Conservation (phyloP, 129 eudicot genomes). For the Scalesia atractyloides region DNA sequence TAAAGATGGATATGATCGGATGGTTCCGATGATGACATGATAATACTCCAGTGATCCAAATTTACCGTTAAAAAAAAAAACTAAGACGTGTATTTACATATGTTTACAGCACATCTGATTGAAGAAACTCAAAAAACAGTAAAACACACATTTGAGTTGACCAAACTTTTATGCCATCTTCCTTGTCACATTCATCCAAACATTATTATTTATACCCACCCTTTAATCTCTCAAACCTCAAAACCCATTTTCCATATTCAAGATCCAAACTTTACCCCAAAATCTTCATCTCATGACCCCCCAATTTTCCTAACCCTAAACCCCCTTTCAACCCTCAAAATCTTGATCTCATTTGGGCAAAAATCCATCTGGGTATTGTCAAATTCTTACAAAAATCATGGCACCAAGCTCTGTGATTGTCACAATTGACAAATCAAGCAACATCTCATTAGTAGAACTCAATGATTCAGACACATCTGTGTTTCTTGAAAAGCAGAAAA, state of each 20-base stretch:
- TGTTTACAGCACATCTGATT: constrained; percentile 40
- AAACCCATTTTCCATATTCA: not conserved
- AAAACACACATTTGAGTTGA: constrained; percentile 27
- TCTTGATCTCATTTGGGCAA: constrained; percentile 12
- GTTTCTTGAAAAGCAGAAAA: constrained; percentile 60
- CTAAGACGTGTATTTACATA: constrained; percentile 37
- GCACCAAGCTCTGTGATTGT: constrained; percentile 59
- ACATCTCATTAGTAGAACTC: constrained; percentile 51
- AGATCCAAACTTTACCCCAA: constrained; percentile 36
- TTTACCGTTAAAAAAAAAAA: too few species aligned
- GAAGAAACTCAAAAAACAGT: not conserved
- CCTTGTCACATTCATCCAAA: constrained; percentile 25
- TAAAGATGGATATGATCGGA: too few species aligned
- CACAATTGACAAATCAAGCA: constrained; percentile 46
- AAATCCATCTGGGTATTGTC: constrained; percentile 27
- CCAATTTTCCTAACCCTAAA: constrained; percentile 12
- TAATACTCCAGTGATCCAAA: too few species aligned
- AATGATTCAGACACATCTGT: constrained; percentile 42
- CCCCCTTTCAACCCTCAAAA: not conserved
- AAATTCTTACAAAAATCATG: constrained; percentile 27
- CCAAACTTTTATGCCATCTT: constrained; percentile 23
- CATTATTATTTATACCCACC: constrained; percentile 24
- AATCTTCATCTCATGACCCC: constrained; percentile 16
- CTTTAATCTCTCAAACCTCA: constrained; percentile 1
- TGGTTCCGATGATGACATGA: too few species aligned